Conservation (phyloP, 176 grass and related monocot species). For the Rhynchospora breviuscula region DNA sequence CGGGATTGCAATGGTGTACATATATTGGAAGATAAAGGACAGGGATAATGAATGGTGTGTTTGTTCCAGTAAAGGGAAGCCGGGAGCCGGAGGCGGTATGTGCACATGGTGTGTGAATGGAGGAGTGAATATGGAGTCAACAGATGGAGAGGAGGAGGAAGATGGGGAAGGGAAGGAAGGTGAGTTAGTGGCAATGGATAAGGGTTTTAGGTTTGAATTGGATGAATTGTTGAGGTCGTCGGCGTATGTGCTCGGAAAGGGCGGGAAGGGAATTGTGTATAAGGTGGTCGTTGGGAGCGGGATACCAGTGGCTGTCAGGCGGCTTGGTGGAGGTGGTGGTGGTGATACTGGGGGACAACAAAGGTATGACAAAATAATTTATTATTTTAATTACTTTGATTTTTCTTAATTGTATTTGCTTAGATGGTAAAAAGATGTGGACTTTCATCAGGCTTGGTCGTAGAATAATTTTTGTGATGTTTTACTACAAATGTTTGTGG, state of each 20-base stretch:
- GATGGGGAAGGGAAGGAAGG: conserved; percentile 34
- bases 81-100: conserved; percentile 18
- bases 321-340: conserved; percentile 47
- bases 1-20: conserved; percentile 56
- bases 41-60: neutral
- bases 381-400: neutral
- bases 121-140: neutral
- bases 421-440: neutral
- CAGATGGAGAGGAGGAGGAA: conserved; percentile 16
- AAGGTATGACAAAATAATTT: neutral
- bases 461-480: neutral
- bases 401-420: neutral
- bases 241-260: conserved; percentile 85
- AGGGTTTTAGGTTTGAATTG: conserved; percentile 68
- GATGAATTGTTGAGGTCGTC: conserved; percentile 83
- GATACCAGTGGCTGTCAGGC: conserved; percentile 58
- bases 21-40: conserved; percentile 76
- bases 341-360: conserved; percentile 18
- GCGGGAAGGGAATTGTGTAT: conserved; percentile 91
- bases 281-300: conserved; percentile 90
- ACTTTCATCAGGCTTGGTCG: neutral
- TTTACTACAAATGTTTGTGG: neutral
- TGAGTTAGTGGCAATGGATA: conserved; percentile 73
- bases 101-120: conserved; percentile 28
- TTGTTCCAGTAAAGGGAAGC: conserved; percentile 18